phyloP scores from a whole-genome alignment of 306 rosid species.

The Castanea mollissima region DNA sequence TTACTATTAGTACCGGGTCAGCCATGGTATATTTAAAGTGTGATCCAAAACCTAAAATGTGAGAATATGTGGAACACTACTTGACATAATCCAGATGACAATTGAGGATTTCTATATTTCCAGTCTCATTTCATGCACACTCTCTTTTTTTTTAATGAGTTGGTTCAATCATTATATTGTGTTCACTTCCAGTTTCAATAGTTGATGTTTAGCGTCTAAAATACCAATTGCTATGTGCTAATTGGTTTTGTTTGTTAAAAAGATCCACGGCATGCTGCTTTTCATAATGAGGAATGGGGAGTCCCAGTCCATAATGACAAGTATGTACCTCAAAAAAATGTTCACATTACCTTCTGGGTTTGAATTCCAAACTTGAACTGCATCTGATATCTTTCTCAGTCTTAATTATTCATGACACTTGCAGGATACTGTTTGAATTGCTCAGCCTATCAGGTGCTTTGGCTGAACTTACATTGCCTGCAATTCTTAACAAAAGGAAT shows the following conservation, averaged over 20 bases:
- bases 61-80: too few relatives aligned
- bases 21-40: too few relatives aligned
- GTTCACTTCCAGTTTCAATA: neutral
- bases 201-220: too few relatives aligned
- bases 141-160: neutral
- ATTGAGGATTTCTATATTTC: too few relatives aligned
- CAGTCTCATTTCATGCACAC: neutral
- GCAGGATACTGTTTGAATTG: slow-evolving; percentile 70
- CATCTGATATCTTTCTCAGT: slow-evolving; percentile 8
- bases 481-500: slow-evolving; percentile 57
- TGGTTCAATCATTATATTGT: neutral
- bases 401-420: slow-evolving; percentile 9
- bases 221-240: slow-evolving; percentile 14
- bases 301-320: slow-evolving; percentile 70
- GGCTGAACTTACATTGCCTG: slow-evolving; percentile 76
- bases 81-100: too few relatives aligned
- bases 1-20: too few relatives aligned
- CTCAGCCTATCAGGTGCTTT: slow-evolving; percentile 80
- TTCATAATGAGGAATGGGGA: slow-evolving; percentile 79
- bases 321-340: slow-evolving; percentile 39
- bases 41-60: too few relatives aligned
- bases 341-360: slow-evolving; percentile 21
- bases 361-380: slow-evolving; percentile 22
- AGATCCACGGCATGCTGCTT: slow-evolving; percentile 63
- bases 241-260: slow-evolving; percentile 25